Evolutionary conservation across 164 flowering plant genomes (phyloP).

Genomic region (Vitis labrusca): DNA sequence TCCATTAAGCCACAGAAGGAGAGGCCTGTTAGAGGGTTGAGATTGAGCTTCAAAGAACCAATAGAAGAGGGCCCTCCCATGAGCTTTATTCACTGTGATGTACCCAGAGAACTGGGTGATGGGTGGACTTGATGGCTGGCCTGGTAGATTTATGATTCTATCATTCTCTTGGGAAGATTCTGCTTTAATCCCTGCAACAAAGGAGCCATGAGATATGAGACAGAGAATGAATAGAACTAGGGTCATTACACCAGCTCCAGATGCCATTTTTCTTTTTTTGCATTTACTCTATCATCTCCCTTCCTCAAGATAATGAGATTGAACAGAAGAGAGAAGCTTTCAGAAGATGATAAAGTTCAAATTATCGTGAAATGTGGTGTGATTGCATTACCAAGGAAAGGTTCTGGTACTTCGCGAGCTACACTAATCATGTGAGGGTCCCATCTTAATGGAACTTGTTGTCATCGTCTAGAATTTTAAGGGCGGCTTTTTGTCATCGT

Average conservation of each 20-base stretch:
- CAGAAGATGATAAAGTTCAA: no score
- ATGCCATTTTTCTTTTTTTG: neutral
- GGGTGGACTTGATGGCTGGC: constrained; percentile 52
- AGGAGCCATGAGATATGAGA: neutral
- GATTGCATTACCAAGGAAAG: no score
- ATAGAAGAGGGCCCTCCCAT: constrained; percentile 78
- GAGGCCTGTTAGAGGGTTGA: constrained; percentile 52
- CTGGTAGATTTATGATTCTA: constrained; percentile 58
- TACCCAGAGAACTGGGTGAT: constrained; percentile 69
- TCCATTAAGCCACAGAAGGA: constrained; percentile 81
- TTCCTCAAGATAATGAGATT: no score
- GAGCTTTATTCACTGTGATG: constrained; percentile 55
- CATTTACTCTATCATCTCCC: neutral
- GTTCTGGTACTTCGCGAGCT: no score
- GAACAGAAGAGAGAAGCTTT: no score
- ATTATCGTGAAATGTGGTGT: no score
- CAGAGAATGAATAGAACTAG: neutral
- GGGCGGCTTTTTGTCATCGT: no score
- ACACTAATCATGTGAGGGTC: no score
- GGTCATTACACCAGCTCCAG: neutral
- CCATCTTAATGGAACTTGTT: no score
- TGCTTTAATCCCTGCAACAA: neutral
- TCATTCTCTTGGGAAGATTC: constrained; percentile 27
- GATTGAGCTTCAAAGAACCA: constrained; percentile 77
- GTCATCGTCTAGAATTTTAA: no score